Evolutionary conservation across 257 asterid species (phyloP), one percentile per base, ranked within the genome.

Genomic region (Solanum stenotomum): DNA sequence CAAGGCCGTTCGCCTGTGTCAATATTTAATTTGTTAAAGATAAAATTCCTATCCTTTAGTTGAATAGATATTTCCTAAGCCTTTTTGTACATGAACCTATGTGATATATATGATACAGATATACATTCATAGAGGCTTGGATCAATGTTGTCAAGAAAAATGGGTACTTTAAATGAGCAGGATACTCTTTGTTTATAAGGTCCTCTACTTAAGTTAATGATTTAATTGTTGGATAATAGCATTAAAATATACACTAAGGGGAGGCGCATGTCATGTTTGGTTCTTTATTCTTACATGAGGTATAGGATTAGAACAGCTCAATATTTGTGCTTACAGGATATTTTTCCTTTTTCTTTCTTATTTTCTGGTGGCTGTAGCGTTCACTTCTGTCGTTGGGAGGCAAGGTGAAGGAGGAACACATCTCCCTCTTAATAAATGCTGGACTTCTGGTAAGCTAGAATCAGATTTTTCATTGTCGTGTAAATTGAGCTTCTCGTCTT

Each of bases 381-480:
- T 91, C 95, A n/a, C 95, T 95, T 91, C 95, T 97, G 52, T 94
- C 98, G 1, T 86, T 91, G 90, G 98, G 95, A 35, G 99, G 99
- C 88, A 94, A 91, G 93, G 99, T 96, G 94, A 92, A 93, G 92
- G 99, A 97, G 89, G 96, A 95, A 15, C 96, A 94, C 88, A 92
- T 97, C 88, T 93, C 99, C 88, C 94, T 90, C 87, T 92, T 97
- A 86, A 95, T 97, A 88, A 95, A 90, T 88, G 96, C 98, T 83
- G 99, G 99, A 67, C 94, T 97, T 89, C 92, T 97, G 90, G 99
- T 97, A 90, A 96, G 98, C 85, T 92, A 56, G 72, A 71, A 7
- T 71, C 37, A 44, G 31, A 25, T 40, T 29, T 38, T 85, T 25
- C 65, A 68, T 68, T 25, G 29, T 67, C 8, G n/a, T 72, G 46